Percentiles rank a stretch among this genome's conserved stretches.
Conservation (phyloP, 495 filamentous ascomycete genomes). For the Neurospora sp. region DNA sequence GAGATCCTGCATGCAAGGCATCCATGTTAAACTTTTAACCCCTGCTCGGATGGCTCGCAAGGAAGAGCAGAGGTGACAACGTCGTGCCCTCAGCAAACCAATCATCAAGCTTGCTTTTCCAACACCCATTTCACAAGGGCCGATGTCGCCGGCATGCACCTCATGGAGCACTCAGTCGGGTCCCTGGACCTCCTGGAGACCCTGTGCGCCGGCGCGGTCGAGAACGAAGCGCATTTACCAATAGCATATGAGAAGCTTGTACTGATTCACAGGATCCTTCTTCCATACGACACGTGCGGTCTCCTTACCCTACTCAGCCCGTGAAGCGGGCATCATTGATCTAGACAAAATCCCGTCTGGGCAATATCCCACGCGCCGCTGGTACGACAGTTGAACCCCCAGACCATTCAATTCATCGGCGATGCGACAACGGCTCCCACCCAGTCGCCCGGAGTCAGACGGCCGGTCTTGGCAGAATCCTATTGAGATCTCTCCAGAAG, state of each 20-base stretch:
- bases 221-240: neutral
- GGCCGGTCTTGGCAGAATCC: neutral
- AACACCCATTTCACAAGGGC: conserved; percentile 13
- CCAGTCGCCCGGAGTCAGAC: neutral
- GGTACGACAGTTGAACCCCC: neutral
- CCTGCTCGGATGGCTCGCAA: conserved; percentile 4
- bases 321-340: neutral
- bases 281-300: neutral
- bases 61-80: conserved; percentile 5
- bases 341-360: neutral
- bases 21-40: conserved; percentile 16
- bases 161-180: neutral
- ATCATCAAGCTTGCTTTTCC: conserved; percentile 21
- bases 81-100: conserved; percentile 10
- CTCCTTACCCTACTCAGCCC: neutral
- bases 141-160: conserved; percentile 22
- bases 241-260: neutral
- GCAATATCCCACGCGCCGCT: neutral
- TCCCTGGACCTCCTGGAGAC: neutral
- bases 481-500: neutral
- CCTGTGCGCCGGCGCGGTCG: neutral
- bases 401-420: neutral
- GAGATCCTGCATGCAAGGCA: conserved; percentile 27
- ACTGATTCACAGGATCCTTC: neutral
- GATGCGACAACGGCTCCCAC: neutral